Conservation (phyloP, 2,329 filamentous ascomycete genomes). For the Verticillium longisporum region DNA sequence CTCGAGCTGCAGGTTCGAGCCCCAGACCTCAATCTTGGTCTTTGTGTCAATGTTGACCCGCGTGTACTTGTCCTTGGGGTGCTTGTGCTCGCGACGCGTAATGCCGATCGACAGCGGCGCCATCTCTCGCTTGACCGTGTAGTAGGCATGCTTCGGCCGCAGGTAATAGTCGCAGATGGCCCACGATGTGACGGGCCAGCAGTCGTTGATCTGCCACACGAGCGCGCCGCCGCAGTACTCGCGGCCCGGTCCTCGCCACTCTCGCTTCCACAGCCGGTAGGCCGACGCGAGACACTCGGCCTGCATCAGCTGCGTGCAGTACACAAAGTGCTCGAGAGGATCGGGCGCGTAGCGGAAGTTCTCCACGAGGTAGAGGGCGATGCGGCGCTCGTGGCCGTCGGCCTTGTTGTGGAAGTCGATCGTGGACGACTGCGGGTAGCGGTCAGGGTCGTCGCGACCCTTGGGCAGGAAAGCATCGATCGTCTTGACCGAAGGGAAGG, state of each 20-base stretch:
- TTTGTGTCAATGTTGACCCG: constrained; percentile 43
- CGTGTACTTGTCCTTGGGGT: constrained; percentile 47
- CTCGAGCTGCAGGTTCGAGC: constrained; percentile 48
- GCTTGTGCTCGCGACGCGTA: constrained; percentile 43
- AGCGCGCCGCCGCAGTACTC: constrained; percentile 71
- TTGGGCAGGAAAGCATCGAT: constrained; percentile 70
- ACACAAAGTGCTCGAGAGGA: constrained; percentile 62
- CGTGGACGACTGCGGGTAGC: constrained; percentile 78
- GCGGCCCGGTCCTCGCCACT: constrained; percentile 66
- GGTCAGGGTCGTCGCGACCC: constrained; percentile 61
- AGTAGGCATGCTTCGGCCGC: constrained; percentile 73
- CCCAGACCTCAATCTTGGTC: constrained; percentile 57
- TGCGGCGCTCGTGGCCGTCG: constrained; percentile 75
- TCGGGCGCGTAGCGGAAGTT: constrained; percentile 67
- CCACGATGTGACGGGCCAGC: constrained; percentile 79
- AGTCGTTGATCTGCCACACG: constrained; percentile 83
- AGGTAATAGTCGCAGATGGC: constrained; percentile 73
- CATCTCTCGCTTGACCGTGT: constrained; percentile 71
- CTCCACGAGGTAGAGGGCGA: constrained; percentile 85
- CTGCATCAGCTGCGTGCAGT: constrained; percentile 63
- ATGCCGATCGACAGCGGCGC: constrained; percentile 66
- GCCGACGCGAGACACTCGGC: constrained; percentile 59
- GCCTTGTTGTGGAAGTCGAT: constrained; percentile 97
- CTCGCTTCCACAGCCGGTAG: constrained; percentile 64
- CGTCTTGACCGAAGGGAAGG: constrained; percentile 78